These are phyloP conservation scores for Globisporangium lucens DNA, from an alignment of 352 stramenopile species.

Conservation along the genomic window DNA sequence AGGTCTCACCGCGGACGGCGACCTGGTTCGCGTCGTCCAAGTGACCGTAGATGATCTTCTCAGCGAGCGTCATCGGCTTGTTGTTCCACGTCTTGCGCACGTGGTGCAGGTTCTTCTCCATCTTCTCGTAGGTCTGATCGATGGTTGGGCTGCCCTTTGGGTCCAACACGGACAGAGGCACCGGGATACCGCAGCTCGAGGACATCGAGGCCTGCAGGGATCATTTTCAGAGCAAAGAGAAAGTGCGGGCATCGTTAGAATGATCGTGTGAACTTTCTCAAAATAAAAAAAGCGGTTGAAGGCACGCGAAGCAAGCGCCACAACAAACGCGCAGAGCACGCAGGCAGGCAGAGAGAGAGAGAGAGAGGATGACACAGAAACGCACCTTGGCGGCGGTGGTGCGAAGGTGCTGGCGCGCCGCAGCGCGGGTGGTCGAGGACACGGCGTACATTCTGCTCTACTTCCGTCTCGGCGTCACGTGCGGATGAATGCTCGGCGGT, in stretches of 20 bases:
- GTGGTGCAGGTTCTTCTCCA: constrained; percentile 87
- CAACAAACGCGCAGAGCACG: not conserved
- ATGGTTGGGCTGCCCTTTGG: constrained; percentile 90
- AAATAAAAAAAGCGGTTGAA: not conserved
- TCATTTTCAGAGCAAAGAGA: constrained; percentile 8
- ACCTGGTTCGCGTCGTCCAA: constrained; percentile 85
- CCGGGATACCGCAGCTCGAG: constrained; percentile 63
- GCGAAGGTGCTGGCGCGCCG: constrained; percentile 66
- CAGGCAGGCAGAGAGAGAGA: not conserved
- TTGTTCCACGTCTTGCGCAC: constrained; percentile 89
- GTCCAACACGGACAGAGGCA: constrained; percentile 89
- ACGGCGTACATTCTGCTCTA: constrained; percentile 51
- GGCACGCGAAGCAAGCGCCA: not conserved
- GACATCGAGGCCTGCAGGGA: constrained; percentile 55
- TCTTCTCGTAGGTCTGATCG: constrained; percentile 91
- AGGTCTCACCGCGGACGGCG: constrained; percentile 88
- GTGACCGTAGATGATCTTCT: constrained; percentile 96
- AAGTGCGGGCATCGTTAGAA: constrained; percentile 9
- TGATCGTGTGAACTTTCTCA: constrained; percentile 4
- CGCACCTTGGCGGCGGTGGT: constrained; percentile 59
- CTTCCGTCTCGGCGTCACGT: constrained; percentile 24
- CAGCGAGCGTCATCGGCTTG: constrained; percentile 88
- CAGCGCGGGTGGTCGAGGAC: constrained; percentile 46
- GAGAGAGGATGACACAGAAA: not conserved
- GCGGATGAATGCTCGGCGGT: constrained; percentile 16